Conservation (phyloP, 805 yeast species). For the Yamadazyma paraphyllophila region DNA sequence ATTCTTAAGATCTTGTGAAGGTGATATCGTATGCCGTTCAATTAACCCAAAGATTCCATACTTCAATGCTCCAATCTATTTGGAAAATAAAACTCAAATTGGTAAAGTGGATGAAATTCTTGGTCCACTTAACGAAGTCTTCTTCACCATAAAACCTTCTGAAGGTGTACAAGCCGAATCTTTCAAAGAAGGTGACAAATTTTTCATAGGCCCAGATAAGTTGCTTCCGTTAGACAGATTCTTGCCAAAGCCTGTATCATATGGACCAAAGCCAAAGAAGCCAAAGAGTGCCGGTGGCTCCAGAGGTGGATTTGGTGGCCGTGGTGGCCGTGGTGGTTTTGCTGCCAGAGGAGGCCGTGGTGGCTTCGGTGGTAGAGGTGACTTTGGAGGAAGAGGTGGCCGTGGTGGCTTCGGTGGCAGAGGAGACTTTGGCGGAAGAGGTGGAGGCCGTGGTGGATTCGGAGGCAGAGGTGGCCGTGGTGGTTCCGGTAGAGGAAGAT, state of each 20-base stretch:
- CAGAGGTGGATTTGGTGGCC: constrained; percentile 38
- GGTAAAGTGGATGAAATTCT: constrained; percentile 98
- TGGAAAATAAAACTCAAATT: constrained; percentile 92
- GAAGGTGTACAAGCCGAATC: constrained; percentile 95
- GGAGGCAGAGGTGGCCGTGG: constrained; percentile 2
- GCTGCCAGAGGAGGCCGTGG: constrained; percentile 44
- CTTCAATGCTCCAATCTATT: constrained; percentile 96
- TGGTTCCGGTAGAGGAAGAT: background rate
- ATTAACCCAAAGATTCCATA: constrained; percentile 93
- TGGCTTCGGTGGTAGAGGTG: constrained; percentile 36
- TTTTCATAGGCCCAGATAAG: constrained; percentile 93
- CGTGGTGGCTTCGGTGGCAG: constrained; percentile 33
- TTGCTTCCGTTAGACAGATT: constrained; percentile 94
- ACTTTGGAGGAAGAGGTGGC: constrained; percentile 37
- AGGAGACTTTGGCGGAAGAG: constrained; percentile 40
- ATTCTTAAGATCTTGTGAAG: constrained; percentile 90
- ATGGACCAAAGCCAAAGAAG: constrained; percentile 78
- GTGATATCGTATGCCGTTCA: constrained; percentile 94
- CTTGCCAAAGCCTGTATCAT: constrained; percentile 90
- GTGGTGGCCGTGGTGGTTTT: constrained; percentile 36
- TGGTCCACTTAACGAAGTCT: constrained; percentile 98
- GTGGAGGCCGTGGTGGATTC: constrained; percentile 31
- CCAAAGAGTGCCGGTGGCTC: constrained; percentile 62
- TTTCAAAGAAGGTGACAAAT: constrained; percentile 94
- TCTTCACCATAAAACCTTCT: constrained; percentile 90